These are phyloP conservation scores for Tuber aestivum DNA, from an alignment of 495 filamentous ascomycete genomes.

Conservation along the genomic window DNA sequence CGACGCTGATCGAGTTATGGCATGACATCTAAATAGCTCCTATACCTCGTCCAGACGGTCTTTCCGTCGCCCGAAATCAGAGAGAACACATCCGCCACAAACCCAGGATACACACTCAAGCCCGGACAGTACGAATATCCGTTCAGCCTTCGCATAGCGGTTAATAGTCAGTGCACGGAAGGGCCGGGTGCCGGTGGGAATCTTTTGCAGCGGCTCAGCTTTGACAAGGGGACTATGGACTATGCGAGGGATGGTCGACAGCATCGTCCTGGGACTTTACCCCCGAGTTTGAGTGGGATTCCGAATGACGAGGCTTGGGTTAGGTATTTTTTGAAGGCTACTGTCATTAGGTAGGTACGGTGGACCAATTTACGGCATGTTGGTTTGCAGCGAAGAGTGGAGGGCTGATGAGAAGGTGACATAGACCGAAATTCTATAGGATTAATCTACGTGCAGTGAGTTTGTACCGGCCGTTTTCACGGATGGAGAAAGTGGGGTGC, in stretches of 20 bases:
- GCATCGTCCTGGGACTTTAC: slow-evolving; percentile 81
- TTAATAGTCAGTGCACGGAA: slow-evolving; percentile 73
- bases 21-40: slow-evolving; percentile 48
- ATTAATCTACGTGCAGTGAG: slow-evolving; percentile 33
- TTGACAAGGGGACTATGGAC: slow-evolving; percentile 39
- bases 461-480: background rate
- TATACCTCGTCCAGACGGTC: slow-evolving; percentile 60
- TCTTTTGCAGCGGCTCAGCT: slow-evolving; percentile 34
- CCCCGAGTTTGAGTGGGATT: slow-evolving; percentile 77
- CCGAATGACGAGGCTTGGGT: slow-evolving; percentile 74
- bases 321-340: slow-evolving; percentile 87
- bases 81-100: slow-evolving; percentile 44
- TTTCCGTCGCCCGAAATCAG: slow-evolving; percentile 57
- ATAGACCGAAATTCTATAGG: slow-evolving; percentile 37
- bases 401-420: background rate
- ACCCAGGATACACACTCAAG: slow-evolving; percentile 58
- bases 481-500: background rate
- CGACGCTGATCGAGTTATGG: slow-evolving; percentile 7
- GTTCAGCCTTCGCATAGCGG: slow-evolving; percentile 86
- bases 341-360: slow-evolving; percentile 49
- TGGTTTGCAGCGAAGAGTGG: background rate
- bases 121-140: slow-evolving; percentile 80
- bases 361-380: background rate
- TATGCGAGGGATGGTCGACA: slow-evolving; percentile 50
- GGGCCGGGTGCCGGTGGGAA: slow-evolving; percentile 19